phyloP scores from a whole-genome alignment of 352 stramenopile genomes.

The Pythium plurisporium region DNA sequence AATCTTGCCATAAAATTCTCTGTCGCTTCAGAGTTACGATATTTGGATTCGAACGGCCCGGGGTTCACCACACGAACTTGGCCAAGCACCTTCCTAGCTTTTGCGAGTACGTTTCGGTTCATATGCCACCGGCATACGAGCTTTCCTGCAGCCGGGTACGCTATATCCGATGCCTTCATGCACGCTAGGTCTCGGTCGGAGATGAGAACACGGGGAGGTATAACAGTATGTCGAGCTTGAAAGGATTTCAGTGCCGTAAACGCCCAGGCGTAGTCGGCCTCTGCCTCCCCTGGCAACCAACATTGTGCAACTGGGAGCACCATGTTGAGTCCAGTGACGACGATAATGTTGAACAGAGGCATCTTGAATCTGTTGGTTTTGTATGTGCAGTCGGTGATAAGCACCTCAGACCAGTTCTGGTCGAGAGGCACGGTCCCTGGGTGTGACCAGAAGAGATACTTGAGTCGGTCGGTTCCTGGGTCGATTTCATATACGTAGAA shows the following conservation, averaged over 20 bases:
- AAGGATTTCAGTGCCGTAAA: constrained; percentile 1
- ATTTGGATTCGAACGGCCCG: background rate
- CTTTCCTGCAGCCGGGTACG: background rate
- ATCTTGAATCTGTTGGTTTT: background rate
- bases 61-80: background rate
- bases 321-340: background rate
- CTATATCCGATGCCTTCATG: constrained; percentile 11
- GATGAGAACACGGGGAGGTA: background rate
- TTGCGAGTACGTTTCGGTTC: constrained; percentile 18
- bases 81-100: background rate
- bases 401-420: background rate
- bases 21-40: background rate
- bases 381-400: background rate
- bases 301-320: background rate
- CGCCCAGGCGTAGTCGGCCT: constrained; percentile 5
- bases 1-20: background rate
- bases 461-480: background rate
- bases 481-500: no score
- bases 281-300: background rate
- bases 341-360: background rate
- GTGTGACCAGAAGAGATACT: background rate
- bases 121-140: constrained; percentile 20
- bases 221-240: background rate
- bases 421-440: background rate
- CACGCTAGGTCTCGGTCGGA: background rate